Conservation (phyloP, 345 rosid genomes). For the Pistacia atlantica region DNA sequence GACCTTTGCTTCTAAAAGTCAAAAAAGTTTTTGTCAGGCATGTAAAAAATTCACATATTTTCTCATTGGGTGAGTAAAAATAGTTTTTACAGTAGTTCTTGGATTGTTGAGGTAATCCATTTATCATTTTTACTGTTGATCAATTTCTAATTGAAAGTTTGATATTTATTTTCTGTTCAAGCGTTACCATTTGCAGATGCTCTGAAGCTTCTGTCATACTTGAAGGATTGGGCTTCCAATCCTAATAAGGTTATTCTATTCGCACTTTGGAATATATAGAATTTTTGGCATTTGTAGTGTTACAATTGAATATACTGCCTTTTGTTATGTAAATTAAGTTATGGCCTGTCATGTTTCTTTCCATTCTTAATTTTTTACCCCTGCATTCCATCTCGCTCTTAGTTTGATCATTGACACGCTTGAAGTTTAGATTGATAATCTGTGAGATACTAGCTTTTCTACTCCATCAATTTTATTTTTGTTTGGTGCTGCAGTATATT, state of each 20-base stretch:
- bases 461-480: too few species aligned
- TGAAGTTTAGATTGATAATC: too few species aligned
- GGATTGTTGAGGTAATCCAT: background rate
- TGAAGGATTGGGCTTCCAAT: slow-evolving; percentile 72
- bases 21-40: background rate
- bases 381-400: background rate
- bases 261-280: background rate
- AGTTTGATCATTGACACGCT: background rate
- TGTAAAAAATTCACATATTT: background rate
- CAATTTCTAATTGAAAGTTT: slow-evolving; percentile 8
- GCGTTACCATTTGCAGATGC: slow-evolving; percentile 92
- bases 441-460: too few species aligned
- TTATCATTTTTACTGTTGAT: background rate
- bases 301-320: slow-evolving; percentile 8
- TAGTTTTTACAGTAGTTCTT: background rate
- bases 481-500: too few species aligned
- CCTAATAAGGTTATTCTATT: slow-evolving; percentile 72
- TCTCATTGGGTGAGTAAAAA: background rate
- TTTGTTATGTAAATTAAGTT: background rate
- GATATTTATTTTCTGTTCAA: slow-evolving; percentile 38
- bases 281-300: background rate
- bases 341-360: background rate
- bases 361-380: background rate
- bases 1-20: background rate
- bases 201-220: slow-evolving; percentile 73